Percentiles rank a stretch among this genome's conserved stretches.
Conservation (phyloP, 2,329 filamentous ascomycete species). For the Cladobotryum mycophilum region DNA sequence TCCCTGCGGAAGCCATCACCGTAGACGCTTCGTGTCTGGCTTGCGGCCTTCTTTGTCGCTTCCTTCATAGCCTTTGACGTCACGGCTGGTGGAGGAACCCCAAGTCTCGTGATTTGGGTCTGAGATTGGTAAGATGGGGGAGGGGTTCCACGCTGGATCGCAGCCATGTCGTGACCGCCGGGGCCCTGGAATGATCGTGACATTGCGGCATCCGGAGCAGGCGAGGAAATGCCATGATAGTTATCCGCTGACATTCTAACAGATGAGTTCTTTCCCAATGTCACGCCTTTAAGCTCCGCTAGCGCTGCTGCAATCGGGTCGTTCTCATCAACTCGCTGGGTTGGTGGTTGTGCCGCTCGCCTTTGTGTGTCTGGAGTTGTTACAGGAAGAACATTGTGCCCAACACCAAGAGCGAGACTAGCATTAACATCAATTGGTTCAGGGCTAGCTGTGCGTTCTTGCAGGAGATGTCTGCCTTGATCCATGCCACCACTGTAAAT, state of each 20-base stretch:
- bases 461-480: slow-evolving; percentile 29
- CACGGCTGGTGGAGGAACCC: slow-evolving; percentile 83
- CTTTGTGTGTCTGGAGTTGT: slow-evolving; percentile 63
- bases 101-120: slow-evolving; percentile 64
- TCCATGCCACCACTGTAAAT: neutral
- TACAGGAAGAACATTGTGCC: slow-evolving; percentile 93
- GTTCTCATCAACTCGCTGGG: slow-evolving; percentile 49
- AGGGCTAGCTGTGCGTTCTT: slow-evolving; percentile 55
- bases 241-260: slow-evolving; percentile 89
- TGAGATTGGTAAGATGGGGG: slow-evolving; percentile 77
- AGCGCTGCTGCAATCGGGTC: slow-evolving; percentile 91
- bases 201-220: slow-evolving; percentile 46
- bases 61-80: slow-evolving; percentile 95
- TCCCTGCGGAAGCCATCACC: slow-evolving; percentile 31
- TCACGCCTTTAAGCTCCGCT: slow-evolving; percentile 83
- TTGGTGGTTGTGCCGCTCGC: slow-evolving; percentile 22
- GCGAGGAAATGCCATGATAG: slow-evolving; percentile 88
- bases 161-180: slow-evolving; percentile 37
- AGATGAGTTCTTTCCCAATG: slow-evolving; percentile 68
- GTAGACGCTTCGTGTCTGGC: slow-evolving; percentile 78
- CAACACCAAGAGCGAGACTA: slow-evolving; percentile 87
- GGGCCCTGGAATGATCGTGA: slow-evolving; percentile 54
- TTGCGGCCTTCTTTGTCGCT: slow-evolving; percentile 80
- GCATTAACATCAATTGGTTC: slow-evolving; percentile 88
- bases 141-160: slow-evolving; percentile 65